Base-by-base conservation (phyloP, 257 asterid genomes). In the Prunella vulgaris region DNA sequence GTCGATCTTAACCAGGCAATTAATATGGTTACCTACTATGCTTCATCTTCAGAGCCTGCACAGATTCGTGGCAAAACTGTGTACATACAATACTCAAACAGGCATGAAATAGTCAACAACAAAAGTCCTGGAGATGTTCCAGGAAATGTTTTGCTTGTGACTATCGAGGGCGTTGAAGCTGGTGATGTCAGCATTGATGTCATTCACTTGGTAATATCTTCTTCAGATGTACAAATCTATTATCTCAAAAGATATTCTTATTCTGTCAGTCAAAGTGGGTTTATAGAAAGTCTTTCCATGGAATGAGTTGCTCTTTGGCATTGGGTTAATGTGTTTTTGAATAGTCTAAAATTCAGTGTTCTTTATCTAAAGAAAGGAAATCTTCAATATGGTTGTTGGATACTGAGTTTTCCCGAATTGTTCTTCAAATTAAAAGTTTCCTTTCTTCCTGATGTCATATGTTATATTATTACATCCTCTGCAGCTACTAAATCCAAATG, bases 81-180 rank as follows among this genome's bases (percentile, higher is more conserved):
- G 57, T 88, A 90, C 74, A 84, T 85, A 69, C 97, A 90, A 73
- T 88, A 87, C 77, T 88, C 97, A 40, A 88, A 91, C 76, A 87
- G 96, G 73, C 86, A 91, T 68, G 97, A 91, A 74, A 88, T 91
- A 62, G 95, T 88, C 56, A 85, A 91, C 74, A 85, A 87, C 77
- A 91, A 84, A 80, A 82, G 88, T 69, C 92, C 96, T 3, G 96
- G 93, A 48, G 96, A 91, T 79, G 88, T 81, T 62, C 95, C 93
- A 1, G 90, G 97, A 38, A 91, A 91, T 75, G 97, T 88, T 59
- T 79, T 91, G 83, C 88, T 91, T 64, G 96, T 87, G 42, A 83
- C 95, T 15, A 87, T 91, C 20, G 96, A 87, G 83, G 97, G 96
- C 21, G 90, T 88, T 69, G 96, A 86, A 79, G 94, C 97, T 66